Percentiles rank a stretch among this genome's conserved stretches.
phyloP scores from a whole-genome alignment of 768 basidiomycete species.

The Tephrocybe sp. region DNA sequence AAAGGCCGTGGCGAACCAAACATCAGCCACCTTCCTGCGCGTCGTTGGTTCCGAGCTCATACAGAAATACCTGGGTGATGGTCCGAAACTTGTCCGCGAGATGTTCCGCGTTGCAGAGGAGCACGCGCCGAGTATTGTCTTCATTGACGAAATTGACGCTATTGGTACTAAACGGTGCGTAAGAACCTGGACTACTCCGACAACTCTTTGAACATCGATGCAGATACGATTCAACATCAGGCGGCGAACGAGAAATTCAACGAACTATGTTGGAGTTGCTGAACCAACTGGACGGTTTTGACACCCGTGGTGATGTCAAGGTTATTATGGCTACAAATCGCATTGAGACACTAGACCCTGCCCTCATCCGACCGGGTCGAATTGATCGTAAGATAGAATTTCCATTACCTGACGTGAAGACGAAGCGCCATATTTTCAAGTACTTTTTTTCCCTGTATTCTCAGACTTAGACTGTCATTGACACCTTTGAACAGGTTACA shows the following conservation, averaged over 20 bases:
- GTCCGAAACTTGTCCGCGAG: conserved; percentile 96
- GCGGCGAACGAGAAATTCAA: conserved; percentile 98
- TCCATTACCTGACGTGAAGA: conserved; percentile 96
- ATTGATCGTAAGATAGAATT: conserved; percentile 99
- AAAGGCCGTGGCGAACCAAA: conserved; percentile 97
- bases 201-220: neutral
- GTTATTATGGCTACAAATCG: conserved; percentile 99
- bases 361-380: conserved; percentile 96
- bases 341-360: conserved; percentile 97
- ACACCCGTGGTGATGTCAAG: conserved; percentile 98
- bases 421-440: conserved; percentile 98
- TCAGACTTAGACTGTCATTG: conserved; percentile 1
- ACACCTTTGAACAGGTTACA: conserved; percentile 57
- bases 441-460: conserved; percentile 29
- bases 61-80: conserved; percentile 99
- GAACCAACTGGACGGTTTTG: conserved; percentile 99
- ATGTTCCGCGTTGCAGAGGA: conserved; percentile 97
- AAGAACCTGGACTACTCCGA: too few species aligned
- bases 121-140: conserved; percentile 97
- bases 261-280: conserved; percentile 98
- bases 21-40: conserved; percentile 95
- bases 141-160: conserved; percentile 99
- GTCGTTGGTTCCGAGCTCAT: conserved; percentile 98
- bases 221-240: conserved; percentile 97
- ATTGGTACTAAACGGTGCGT: conserved; percentile 93